Evolutionary conservation across 495 filamentous ascomycete species (phyloP).

Genomic region (Hypoxylon cercidicola): DNA sequence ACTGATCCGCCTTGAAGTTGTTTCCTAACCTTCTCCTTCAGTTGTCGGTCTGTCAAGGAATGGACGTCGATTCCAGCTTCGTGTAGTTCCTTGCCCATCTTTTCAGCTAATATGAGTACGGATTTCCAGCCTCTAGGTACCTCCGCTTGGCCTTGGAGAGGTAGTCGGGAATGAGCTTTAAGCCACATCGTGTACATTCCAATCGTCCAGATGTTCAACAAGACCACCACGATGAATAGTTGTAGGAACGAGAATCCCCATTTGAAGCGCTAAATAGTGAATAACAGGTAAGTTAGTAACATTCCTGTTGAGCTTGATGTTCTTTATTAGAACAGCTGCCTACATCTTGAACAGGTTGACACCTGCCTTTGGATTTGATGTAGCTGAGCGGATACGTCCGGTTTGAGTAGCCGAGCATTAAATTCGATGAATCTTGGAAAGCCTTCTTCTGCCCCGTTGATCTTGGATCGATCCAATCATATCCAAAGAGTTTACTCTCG

Average conservation of each 20-base stretch:
- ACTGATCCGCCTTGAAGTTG: conserved; percentile 27
- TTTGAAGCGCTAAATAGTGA: conserved; percentile 5
- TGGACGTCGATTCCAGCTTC: conserved; percentile 17
- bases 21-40: conserved; percentile 22
- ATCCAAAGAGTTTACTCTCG: background rate
- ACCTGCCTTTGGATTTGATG: conserved; percentile 11
- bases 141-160: conserved; percentile 13
- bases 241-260: conserved; percentile 38
- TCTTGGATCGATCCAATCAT: conserved; percentile 1
- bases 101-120: conserved; percentile 29
- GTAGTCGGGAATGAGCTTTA: conserved; percentile 23
- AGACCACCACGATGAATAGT: conserved; percentile 1
- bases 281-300: no score
- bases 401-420: conserved; percentile 18
- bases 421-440: background rate
- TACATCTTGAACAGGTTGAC: conserved; percentile 1
- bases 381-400: conserved; percentile 23
- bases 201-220: conserved; percentile 24
- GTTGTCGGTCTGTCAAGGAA: conserved; percentile 24
- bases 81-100: conserved; percentile 19
- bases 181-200: conserved; percentile 26
- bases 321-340: no score
- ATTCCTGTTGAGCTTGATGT: no score
- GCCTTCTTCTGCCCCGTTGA: background rate
- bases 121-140: conserved; percentile 24